Evolutionary conservation across 805 yeast genomes (phyloP), one percentile per base, ranked within the genome.

Genomic region (Priceomyces haplophilus): DNA sequence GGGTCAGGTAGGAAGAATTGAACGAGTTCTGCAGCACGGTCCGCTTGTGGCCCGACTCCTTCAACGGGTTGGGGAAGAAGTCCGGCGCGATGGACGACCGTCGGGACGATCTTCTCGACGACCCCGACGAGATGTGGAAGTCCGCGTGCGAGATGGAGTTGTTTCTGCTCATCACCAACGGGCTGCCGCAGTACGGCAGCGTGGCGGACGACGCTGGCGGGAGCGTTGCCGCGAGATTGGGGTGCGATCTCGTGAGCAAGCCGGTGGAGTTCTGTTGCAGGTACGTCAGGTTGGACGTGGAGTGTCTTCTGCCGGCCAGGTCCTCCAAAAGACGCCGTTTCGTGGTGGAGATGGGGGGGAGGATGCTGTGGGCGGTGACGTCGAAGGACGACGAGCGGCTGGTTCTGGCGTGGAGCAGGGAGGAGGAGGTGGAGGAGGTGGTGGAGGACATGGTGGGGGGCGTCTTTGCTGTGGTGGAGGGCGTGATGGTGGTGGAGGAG

Each of bases 21-120:
- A 61, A 59, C 19, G 65, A 60, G 44, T 56, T 58, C 48, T 59
- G 64, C 12, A 66, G 58, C 3, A 58, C 36, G 37, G 55, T 62
- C 34, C 67, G 48, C 42, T 63, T 62, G 41, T 61, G 65, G 25
- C 45, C 38, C n/a, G 44, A n/a, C 12, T 55, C 60, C 39, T 57
- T 58, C 37, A 62, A 48, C 7, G 72, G 70, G 46, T 64, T 68
- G 4, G 75, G 73, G 56, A 69, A 70, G 39, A 67, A 56, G 44
- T 72, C 77, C 7, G 68, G 74, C 3, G 72, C 74, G 36, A 69
- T 50, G 3, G 73, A 66, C 6, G 75, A 67, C 41, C 75, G 62
- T 50, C 77, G 59, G 41, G 70, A 64, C 6, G 75, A 67, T 41
- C 75, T 62, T 50, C 78, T 59, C 41, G 70, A 64, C 8, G 69